phyloP scores from a whole-genome alignment of 2,329 filamentous ascomycete species.

The Penicillium oxalicum region DNA sequence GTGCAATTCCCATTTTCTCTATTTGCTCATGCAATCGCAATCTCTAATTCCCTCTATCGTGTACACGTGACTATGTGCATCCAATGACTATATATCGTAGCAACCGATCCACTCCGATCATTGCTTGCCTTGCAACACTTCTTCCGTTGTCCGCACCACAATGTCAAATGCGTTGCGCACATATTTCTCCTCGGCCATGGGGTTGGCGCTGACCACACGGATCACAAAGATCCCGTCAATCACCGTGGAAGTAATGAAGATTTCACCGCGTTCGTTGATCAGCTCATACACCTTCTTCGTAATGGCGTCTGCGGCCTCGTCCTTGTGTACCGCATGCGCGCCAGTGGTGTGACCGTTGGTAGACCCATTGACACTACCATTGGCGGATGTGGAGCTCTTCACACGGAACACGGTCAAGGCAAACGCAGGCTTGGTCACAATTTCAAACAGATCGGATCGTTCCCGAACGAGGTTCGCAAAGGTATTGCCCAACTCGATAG shows the following conservation, averaged over 20 bases:
- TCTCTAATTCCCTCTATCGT: no score
- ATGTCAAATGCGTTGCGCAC: constrained; percentile 68
- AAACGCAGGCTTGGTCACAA: constrained; percentile 69
- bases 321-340: constrained; percentile 21
- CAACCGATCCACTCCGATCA: not conserved
- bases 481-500: constrained; percentile 61
- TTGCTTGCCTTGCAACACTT: constrained; percentile 31
- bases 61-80: not conserved
- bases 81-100: not conserved
- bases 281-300: constrained; percentile 71
- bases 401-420: constrained; percentile 72
- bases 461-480: constrained; percentile 58
- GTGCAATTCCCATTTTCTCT: no score
- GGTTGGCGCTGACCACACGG: constrained; percentile 69
- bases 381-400: constrained; percentile 35
- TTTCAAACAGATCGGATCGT: constrained; percentile 65
- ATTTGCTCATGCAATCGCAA: no score
- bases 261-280: constrained; percentile 67
- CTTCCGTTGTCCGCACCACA: constrained; percentile 59
- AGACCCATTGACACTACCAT: constrained; percentile 7
- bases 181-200: constrained; percentile 64
- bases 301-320: constrained; percentile 56
- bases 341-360: constrained; percentile 9
- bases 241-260: constrained; percentile 75
- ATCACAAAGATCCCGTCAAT: constrained; percentile 71